These are phyloP conservation scores for Benincasa hispida DNA, from an alignment of 306 rosid species.

Conservation along the genomic window DNA sequence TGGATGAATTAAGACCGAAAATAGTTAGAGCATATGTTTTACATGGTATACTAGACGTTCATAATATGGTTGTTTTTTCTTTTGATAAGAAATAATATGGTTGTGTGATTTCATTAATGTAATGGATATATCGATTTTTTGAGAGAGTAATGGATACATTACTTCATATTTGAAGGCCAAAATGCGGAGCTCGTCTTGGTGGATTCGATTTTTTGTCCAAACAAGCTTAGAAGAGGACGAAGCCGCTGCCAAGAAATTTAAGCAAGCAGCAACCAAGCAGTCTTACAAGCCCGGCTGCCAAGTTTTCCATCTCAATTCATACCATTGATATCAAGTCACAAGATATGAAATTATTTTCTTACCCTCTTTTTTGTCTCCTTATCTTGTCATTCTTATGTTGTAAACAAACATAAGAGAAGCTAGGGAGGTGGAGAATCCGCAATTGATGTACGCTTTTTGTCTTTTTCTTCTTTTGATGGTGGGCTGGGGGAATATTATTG, in stretches of 20 bases:
- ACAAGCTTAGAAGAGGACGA: constrained; percentile 59
- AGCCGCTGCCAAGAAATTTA: constrained; percentile 45
- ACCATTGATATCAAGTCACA: constrained; percentile 26
- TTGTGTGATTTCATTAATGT: not conserved
- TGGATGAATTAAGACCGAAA: not conserved
- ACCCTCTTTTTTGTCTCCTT: constrained; percentile 7
- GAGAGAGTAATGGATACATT: not conserved
- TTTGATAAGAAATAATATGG: not conserved
- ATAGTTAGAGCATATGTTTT: not conserved
- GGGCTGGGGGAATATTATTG: not conserved
- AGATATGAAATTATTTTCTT: constrained; percentile 11
- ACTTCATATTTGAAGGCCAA: constrained; percentile 51
- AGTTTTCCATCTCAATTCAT: constrained; percentile 69
- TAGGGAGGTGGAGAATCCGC: constrained; percentile 1
- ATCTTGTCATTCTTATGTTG: constrained; percentile 5
- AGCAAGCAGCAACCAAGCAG: constrained; percentile 47
- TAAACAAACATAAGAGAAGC: not conserved
- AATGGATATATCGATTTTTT: not conserved
- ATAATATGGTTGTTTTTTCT: not conserved
- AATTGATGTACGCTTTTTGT: constrained; percentile 3
- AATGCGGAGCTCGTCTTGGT: constrained; percentile 80
- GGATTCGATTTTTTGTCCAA: constrained; percentile 56
- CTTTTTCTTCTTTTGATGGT: not conserved
- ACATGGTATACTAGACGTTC: not conserved
- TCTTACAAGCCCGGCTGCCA: constrained; percentile 62